Conservation (phyloP, 1,284 basidiomycete species). For the Afroboletus lepidellus region DNA sequence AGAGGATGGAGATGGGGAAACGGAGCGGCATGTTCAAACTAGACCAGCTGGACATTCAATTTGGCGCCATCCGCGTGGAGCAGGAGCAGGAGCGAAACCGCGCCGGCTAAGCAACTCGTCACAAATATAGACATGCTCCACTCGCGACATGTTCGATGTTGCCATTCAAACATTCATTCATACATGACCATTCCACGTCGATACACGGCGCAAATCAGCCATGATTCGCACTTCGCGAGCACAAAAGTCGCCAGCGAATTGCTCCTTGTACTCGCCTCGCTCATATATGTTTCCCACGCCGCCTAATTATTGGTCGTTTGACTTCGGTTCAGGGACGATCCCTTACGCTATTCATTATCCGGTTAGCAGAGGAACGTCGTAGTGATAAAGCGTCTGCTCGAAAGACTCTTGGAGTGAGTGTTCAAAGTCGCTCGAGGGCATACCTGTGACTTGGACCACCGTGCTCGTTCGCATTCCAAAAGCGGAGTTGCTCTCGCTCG, state of each 20-base stretch:
- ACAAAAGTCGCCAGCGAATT: not conserved
- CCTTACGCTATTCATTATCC: not conserved
- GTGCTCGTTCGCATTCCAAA: not conserved
- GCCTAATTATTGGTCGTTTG: not conserved
- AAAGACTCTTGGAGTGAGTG: too few species aligned
- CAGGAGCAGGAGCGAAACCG: not conserved
- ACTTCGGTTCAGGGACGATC: not conserved
- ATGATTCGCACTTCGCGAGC: too few species aligned
- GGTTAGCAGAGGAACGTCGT: not conserved
- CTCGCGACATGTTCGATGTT: too few species aligned
- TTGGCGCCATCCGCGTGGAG: slow-evolving; percentile 12
- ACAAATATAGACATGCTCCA: not conserved
- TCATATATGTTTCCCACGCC: not conserved
- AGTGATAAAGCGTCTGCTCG: too few species aligned
- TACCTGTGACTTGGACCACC: too few species aligned
- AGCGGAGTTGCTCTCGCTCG: not conserved
- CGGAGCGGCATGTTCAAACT: slow-evolving; percentile 14
- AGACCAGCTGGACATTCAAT: not conserved
- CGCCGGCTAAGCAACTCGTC: not conserved
- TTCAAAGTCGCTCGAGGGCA: too few species aligned
- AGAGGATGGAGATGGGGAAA: slow-evolving; percentile 11
- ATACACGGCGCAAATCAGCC: slow-evolving; percentile 13
- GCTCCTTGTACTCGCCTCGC: not conserved
- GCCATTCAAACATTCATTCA: too few species aligned
- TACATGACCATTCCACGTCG: not conserved